Conservation (phyloP, 1,139 yeast genomes). For the Debaryomyces coudertii region DNA sequence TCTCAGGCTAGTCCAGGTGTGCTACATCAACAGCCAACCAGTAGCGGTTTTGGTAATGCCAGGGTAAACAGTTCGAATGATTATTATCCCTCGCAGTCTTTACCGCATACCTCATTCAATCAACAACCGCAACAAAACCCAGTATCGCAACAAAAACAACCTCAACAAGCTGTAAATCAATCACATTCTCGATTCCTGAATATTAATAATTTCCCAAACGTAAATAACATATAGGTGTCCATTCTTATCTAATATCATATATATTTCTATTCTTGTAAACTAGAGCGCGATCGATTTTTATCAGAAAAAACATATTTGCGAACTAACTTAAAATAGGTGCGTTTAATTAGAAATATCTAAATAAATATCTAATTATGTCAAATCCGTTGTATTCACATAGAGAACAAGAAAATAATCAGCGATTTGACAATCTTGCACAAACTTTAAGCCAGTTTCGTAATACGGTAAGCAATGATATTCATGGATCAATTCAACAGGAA, state of each 20-base stretch:
- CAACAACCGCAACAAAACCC: conserved; percentile 9
- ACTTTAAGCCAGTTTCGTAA: conserved; percentile 49
- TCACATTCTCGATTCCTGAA: conserved; percentile 26
- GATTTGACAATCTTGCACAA: conserved; percentile 49
- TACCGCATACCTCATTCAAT: conserved; percentile 8
- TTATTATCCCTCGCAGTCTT: neutral
- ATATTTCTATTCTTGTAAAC: neutral
- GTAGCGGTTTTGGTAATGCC: conserved; percentile 43
- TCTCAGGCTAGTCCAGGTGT: conserved; percentile 2
- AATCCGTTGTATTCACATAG: conserved; percentile 45
- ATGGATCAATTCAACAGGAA: conserved; percentile 47
- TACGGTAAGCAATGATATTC: conserved; percentile 49
- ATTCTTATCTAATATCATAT: neutral
- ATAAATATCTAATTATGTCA: conserved; percentile 25
- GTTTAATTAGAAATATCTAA: neutral
- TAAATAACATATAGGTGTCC: conserved; percentile 23
- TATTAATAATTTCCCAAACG: conserved; percentile 34
- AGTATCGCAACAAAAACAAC: neutral
- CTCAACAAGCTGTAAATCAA: conserved; percentile 4
- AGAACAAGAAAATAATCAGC: conserved; percentile 48
- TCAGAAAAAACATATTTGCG: neutral
- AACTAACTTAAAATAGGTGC: neutral
- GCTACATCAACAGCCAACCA: conserved; percentile 37
- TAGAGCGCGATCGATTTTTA: conserved; percentile 2
- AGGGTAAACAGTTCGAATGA: conserved; percentile 7